phyloP scores from a whole-genome alignment of 495 filamentous ascomycete species.

The Neurospora intermedia region DNA sequence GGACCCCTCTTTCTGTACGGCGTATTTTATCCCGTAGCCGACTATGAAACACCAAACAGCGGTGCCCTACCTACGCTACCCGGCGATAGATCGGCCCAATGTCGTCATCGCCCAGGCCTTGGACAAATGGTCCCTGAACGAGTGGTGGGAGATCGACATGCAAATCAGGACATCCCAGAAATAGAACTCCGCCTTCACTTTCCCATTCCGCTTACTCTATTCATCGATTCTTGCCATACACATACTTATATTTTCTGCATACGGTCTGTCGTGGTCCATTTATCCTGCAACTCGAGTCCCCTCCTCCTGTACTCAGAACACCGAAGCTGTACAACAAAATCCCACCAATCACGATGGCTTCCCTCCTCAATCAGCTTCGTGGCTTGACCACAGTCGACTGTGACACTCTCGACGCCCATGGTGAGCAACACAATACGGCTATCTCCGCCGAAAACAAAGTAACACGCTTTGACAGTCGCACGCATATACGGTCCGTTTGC shows the following conservation, averaged over 20 bases:
- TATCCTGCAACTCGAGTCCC: neutral
- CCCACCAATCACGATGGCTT: slow-evolving; percentile 4
- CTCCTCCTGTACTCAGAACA: neutral
- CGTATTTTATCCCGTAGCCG: neutral
- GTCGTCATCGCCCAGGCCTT: neutral
- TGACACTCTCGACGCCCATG: slow-evolving; percentile 49
- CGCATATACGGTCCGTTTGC: slow-evolving; percentile 46
- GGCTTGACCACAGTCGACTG: slow-evolving; percentile 45
- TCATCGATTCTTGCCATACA: no score
- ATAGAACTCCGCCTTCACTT: neutral
- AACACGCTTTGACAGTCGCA: slow-evolving; percentile 32
- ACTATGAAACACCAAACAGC: neutral
- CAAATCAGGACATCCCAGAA: neutral
- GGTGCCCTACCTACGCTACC: neutral
- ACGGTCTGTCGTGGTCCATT: neutral
- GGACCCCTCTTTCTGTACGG: neutral
- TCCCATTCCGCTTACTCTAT: neutral
- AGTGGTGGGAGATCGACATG: neutral
- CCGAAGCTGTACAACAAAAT: neutral
- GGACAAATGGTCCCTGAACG: neutral
- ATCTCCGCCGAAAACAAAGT: neutral
- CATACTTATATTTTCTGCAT: no score
- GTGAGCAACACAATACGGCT: slow-evolving; percentile 19
- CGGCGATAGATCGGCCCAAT: neutral
- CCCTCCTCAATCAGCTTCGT: slow-evolving; percentile 29